Base-by-base conservation (phyloP, 2,329 filamentous ascomycete species). In the Dendryphion nanum region DNA sequence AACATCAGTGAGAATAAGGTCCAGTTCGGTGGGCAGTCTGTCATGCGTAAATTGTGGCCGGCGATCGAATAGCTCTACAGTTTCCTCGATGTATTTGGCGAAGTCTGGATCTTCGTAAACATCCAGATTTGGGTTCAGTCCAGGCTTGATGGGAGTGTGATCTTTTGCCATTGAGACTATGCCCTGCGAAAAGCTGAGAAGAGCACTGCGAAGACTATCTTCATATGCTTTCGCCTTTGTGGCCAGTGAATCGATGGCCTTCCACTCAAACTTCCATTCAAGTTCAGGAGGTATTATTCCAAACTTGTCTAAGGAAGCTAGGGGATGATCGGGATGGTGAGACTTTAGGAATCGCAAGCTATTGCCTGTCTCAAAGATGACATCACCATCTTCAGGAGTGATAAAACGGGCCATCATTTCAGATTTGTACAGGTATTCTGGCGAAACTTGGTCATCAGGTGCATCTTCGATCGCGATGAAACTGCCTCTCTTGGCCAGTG, bases 321-420 rank as follows among this genome's bases (percentile, higher is more conserved):
- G 68, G 0, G 83, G 81, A 57, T 94, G 86, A 2, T 81, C 72
- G 4, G 86, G 77, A 57, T 93, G 85, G 49, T 85, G 81, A 16
- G 72, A 69, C 50, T 81, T 78, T 33, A 95, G 72, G 37, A 93
- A 81, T 6, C 85, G 79, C 33, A 95, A 66, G 57, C 85, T 91
- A 51, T 78, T 79, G 4, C 87, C 89, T 3, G 83, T 85, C 58
- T 94, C 87, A 47, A 91, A 90, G n/a, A 93, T 79, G 4, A 75
- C 70, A 35, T 78, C 75, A 3, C 81, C 82, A 48, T 90, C 77
- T 40, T 93, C 86, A 4, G 71, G 61, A 0, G 82, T 77, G 30
- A 94, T 73, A 49, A 93, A 93, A 2, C 74, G 71, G 0, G 87
- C 87, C 67, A 93, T 81, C 45, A 78, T 78, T 18, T 77, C 70